These are phyloP conservation scores for Penicillium fuscoglaucum DNA, from an alignment of 2,329 filamentous ascomycete genomes.

Conservation along the genomic window DNA sequence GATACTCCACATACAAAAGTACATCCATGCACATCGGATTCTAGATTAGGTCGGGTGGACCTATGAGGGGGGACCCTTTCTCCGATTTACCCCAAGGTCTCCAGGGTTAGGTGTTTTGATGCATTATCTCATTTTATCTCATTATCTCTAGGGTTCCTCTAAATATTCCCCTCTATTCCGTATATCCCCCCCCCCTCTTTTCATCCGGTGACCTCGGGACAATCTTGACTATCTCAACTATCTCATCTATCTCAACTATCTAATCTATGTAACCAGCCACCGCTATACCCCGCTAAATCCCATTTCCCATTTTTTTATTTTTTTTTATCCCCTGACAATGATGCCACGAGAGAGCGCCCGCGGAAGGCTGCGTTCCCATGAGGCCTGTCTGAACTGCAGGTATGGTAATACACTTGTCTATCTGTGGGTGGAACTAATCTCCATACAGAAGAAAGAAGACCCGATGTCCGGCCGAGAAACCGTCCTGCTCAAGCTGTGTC, in stretches of 20 bases:
- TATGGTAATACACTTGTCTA: conserved; percentile 25
- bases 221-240: background rate
- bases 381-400: conserved; percentile 51
- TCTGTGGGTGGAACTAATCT: conserved; percentile 11
- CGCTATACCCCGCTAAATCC: conserved; percentile 5
- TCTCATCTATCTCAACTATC: background rate
- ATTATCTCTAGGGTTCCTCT: background rate
- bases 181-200: background rate
- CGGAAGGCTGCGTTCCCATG: conserved; percentile 36
- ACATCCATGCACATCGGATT: background rate
- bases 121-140: background rate
- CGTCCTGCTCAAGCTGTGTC: conserved; percentile 53
- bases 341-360: conserved; percentile 33
- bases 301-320: background rate
- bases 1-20: too few relatives aligned
- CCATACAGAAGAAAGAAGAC: conserved; percentile 50
- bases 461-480: conserved; percentile 54
- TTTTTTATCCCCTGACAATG: conserved; percentile 9
- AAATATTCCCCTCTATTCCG: too few relatives aligned
- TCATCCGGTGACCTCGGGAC: background rate
- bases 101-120: too few relatives aligned
- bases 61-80: background rate
- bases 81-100: background rate
- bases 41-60: background rate
- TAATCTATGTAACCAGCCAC: background rate